Evolutionary conservation across 805 yeast species (phyloP), one percentile per base, ranked within the genome.

Genomic region (Monosporozyma solicola): DNA sequence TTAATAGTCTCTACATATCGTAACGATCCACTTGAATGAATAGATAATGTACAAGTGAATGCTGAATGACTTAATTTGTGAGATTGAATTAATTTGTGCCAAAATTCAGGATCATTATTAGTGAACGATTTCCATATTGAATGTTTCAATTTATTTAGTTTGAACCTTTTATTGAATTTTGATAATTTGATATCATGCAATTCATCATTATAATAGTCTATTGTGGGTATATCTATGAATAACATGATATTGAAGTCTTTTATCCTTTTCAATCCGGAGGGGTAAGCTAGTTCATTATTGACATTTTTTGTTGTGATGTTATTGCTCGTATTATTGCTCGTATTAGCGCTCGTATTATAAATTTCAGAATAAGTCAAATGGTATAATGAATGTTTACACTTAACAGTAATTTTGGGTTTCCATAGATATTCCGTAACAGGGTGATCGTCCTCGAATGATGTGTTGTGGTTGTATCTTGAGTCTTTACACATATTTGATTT

Each of bases 151-250:
- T 57, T 58, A 49, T 64, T 67, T 29, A 68, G 47, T 51, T 65
- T 68, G 47, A 67, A 61, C 51, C 59, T 62, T 51, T 57, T 65
- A 53, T 66, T 65, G 32, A 67, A 58, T 50, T 59, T 60, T 22
- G 66, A 60, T 22, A 65, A 54, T 53, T 59, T 63, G 13, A 55
- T 55, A 49, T 65, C 62, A 16, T 57, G 56, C 31, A 66, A 50
- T 53, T 66, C 67, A 55, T 67, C 70, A 44, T 61, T 65, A 54
- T 68, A 64, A 54, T 64, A 67, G 52, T 68, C 72, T 3, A 68
- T 66, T 7, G 69, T 60, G 1, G 72, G 71, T 9, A 68, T 65
- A 57, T 68, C 72, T 25, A 67, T 62, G 51, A 61, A 66, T 15
- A 68, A 49, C 31, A 55, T 55, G 5, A 66, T 55, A 43, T 61